Base-by-base conservation (phyloP, 495 filamentous ascomycete species). In the Penicillium cosmopolitanum region DNA sequence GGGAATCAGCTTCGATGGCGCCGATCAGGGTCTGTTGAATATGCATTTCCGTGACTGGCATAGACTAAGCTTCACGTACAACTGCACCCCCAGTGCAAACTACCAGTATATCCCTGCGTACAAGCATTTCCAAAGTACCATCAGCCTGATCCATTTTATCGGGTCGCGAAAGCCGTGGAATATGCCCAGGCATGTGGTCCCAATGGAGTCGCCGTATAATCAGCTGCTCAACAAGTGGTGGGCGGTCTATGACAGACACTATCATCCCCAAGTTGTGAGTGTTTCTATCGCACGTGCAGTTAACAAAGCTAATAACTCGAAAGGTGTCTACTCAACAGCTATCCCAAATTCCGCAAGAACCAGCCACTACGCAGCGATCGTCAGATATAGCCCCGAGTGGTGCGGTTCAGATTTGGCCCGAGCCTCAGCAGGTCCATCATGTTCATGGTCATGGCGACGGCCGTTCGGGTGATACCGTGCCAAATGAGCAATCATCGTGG, bases 41-140 rank as follows among this genome's bases (percentile, higher is more conserved):
- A 91, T 94, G 81, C 88, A 97, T 73, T 99, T 96, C 77, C 82
- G 81, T 60, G 83, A 89, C 65, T 97, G 86, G 84, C 87, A 97
- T 74, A 84, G 93, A 59, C 77, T 99, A 63, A 93, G 91, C 77
- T 99, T 99, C 75, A 85, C 86, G 34, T 99, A 97, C 77, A 99
- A 99, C 72, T 93, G 92, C 74, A 99, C 95, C 3, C 93, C 93
- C 5, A 95, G 89, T 62, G 92, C 87, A 28, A 90, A 92, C 66
- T 98, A 98, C 76, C 94, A 98, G 75, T 97, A 96, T 73, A 82
- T 94, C 46, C 95, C 95, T 15, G 95, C 95, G 47, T 98, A 96
- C 75, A 85, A 87, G 66, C 92, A 98, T 78, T 96, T 94, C 69
- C 88, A 93, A 73, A 88, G 89, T 43, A 86, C 84, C 60, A 94